These are phyloP conservation scores for Rhizophagus prolifer DNA, from an alignment of 192 early-diverging fungal species.

Conservation along the genomic window DNA sequence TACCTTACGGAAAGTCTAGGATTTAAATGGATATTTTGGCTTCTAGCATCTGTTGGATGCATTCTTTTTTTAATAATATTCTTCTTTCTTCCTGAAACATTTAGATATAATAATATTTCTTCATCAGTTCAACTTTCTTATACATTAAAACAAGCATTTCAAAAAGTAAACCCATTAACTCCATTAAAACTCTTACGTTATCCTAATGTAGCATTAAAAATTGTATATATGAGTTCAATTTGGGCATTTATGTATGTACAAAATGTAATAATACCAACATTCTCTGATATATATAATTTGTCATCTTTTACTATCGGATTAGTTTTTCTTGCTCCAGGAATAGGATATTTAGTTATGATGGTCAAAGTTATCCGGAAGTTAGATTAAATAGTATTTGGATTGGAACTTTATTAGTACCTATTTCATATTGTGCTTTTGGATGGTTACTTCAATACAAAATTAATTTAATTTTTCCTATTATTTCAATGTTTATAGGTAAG, in stretches of 20 bases:
- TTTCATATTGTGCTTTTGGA: background rate
- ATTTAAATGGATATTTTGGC: conserved; percentile 41
- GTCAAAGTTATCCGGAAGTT: background rate
- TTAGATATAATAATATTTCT: background rate
- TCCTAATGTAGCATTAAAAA: background rate
- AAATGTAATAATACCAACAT: conserved; percentile 4
- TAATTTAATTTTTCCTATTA: background rate
- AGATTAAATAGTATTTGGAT: conserved; percentile 17
- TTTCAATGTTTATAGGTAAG: conserved; percentile 7
- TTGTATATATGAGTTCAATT: background rate
- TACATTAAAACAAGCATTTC: background rate
- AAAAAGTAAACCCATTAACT: conserved; percentile 1
- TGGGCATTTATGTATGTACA: background rate
- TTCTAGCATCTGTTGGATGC: conserved; percentile 33
- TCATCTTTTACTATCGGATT: background rate
- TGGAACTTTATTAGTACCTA: background rate
- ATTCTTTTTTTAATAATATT: conserved; percentile 1
- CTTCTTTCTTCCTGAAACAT: conserved; percentile 20
- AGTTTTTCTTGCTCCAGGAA: background rate
- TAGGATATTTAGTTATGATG: conserved; percentile 14
- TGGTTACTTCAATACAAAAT: background rate
- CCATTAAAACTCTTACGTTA: conserved; percentile 7
- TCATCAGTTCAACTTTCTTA: background rate
- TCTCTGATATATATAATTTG: background rate
- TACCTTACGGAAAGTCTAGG: background rate